Evolutionary conservation across 108 stramenopile species (phyloP).

Genomic region (Bacterosira constricta): DNA sequence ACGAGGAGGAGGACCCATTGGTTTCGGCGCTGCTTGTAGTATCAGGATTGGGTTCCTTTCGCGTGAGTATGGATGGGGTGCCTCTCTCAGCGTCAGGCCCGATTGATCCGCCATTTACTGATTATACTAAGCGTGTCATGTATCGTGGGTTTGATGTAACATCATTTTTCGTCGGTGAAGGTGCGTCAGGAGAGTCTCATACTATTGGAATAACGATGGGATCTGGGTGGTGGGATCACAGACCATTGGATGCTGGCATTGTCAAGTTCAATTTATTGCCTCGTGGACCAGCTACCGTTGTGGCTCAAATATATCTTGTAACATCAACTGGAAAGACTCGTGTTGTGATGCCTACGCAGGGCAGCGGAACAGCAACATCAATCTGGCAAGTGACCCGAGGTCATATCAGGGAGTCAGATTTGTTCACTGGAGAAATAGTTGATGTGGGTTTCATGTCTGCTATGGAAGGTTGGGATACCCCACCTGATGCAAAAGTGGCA

Average conservation of each 20-base stretch:
- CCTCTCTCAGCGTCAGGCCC: constrained; percentile 42
- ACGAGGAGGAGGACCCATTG: constrained; percentile 8
- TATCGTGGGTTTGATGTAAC: constrained; percentile 56
- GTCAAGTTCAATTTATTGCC: constrained; percentile 25
- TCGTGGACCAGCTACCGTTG: constrained; percentile 20
- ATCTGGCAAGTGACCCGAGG: constrained; percentile 35
- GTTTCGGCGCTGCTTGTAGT: constrained; percentile 36
- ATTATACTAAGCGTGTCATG: constrained; percentile 43
- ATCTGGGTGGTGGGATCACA: constrained; percentile 52
- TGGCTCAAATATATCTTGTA: constrained; percentile 25
- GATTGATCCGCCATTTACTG: constrained; percentile 49
- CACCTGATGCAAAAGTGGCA: background rate
- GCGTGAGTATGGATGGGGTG: constrained; percentile 40
- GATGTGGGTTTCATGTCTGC: constrained; percentile 8
- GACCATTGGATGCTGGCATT: constrained; percentile 29
- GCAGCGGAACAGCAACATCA: background rate
- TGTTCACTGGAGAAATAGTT: constrained; percentile 48
- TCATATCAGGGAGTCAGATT: constrained; percentile 36
- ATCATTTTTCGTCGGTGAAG: constrained; percentile 6
- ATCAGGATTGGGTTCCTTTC: constrained; percentile 46
- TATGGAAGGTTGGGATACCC: constrained; percentile 44
- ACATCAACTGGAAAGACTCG: background rate
- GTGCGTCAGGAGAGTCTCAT: background rate
- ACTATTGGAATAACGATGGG: constrained; percentile 39
- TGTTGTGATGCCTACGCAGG: constrained; percentile 11